Conservation (phyloP, 2,329 filamentous ascomycete genomes). For the Microdochium paspali region DNA sequence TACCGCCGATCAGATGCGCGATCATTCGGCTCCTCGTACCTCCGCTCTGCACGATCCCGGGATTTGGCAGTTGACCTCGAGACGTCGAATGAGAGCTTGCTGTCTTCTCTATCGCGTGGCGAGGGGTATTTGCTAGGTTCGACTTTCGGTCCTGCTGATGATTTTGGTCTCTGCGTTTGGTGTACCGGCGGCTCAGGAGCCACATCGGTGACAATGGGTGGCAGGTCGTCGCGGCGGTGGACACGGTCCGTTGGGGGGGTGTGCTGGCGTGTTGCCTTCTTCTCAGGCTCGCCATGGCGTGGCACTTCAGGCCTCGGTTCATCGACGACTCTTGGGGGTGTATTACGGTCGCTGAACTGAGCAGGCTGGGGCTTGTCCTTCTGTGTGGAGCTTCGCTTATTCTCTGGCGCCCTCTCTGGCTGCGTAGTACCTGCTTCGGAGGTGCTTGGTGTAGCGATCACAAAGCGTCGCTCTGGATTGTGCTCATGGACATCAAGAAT, state of each 20-base stretch:
- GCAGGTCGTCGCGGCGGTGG: constrained; percentile 13
- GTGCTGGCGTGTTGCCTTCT: constrained; percentile 3
- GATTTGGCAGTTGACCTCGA: constrained; percentile 21
- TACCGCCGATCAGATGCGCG: constrained; percentile 8
- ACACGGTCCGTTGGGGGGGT: constrained; percentile 1
- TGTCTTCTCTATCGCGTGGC: constrained; percentile 21
- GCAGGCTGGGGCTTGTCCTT: no score
- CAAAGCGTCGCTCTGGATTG: constrained; percentile 57
- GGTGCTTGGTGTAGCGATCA: constrained; percentile 18
- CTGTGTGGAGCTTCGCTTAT: no score
- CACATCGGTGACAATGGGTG: constrained; percentile 18
- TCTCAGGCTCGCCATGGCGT: constrained; percentile 5
- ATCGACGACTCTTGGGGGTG: neutral
- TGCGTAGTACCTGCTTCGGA: neutral
- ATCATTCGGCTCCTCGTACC: constrained; percentile 13
- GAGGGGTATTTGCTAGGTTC: constrained; percentile 24
- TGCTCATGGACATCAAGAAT: constrained; percentile 52
- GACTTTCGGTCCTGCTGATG: constrained; percentile 11
- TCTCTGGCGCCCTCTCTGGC: neutral
- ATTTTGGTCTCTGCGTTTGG: constrained; percentile 13
- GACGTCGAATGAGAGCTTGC: constrained; percentile 36
- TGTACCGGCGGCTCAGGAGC: constrained; percentile 5
- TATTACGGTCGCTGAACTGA: no score
- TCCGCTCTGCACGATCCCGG: constrained; percentile 15
- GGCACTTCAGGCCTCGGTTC: neutral